Base-by-base conservation (phyloP, 2,329 filamentous ascomycete genomes). In the Colletotrichum tabaci region DNA sequence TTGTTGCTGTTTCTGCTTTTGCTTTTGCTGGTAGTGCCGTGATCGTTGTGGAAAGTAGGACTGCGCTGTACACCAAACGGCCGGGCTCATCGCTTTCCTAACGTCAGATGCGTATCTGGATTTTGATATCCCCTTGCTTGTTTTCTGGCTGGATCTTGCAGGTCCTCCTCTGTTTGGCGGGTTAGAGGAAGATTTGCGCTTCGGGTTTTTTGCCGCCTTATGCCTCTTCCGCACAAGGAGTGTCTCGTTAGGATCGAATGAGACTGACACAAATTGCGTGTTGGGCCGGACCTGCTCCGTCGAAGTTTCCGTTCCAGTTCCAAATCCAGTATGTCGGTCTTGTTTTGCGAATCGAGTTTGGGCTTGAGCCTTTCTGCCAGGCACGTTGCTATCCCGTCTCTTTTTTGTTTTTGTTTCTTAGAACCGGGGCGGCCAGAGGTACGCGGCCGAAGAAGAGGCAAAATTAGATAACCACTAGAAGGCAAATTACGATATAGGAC, bases 41-140 rank as follows among this genome's bases (percentile, higher is more conserved):
- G 56, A 52, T 46, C 38, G 61, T 44, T 52, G 62, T 65, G 65
- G 57, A 46, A 68, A 78, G 79, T 75, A 77, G 77, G 72, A 81
- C 77, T 66, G 76, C 49, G n/a, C 21, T 61, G 40, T 47, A 56
- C 42, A 46, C 35, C 38, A 42, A 13, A 53, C 35, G 30, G 55
- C 60, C 30, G 58, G 69, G 69, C 38, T 72, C 66, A 69, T 72
- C 62, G 65, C 69, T 64, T 69, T 72, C 53, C 53, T 47, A 53
- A 53, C 23, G 46, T 35, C 30, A 26, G 15, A 49, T 60, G 61
- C 35, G 61, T 63, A 44, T 15, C 38, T 21, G 49, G 35, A 26
- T 21, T 63, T 26, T 49, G 63, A 53, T 26, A 12, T 62, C 26
- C 16, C 18, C 52, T 68, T 53, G 58, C 66, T 56, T 60, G 52